phyloP scores from a whole-genome alignment of 2,329 filamentous ascomycete species.

The Colletotrichum sp. region DNA sequence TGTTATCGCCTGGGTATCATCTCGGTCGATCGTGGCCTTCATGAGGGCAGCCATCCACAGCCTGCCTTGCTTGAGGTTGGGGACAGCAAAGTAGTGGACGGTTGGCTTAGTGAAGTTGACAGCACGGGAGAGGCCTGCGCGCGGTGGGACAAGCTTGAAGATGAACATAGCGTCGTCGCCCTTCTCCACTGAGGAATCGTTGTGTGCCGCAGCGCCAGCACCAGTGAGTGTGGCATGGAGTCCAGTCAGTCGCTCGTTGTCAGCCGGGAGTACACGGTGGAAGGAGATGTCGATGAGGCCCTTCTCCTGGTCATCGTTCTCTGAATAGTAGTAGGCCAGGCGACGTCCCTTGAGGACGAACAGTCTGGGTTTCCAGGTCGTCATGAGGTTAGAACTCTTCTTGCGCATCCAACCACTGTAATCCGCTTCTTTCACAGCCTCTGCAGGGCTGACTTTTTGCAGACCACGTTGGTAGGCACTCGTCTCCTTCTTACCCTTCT shows the following conservation, averaged over 20 bases:
- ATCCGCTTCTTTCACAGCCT: conserved; percentile 86
- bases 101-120: conserved; percentile 98
- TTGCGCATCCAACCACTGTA: conserved; percentile 99
- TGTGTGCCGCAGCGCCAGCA: conserved; percentile 69
- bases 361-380: conserved; percentile 96
- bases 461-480: conserved; percentile 92
- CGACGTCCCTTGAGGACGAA: conserved; percentile 93
- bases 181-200: conserved; percentile 48
- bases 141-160: conserved; percentile 95
- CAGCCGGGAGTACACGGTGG: conserved; percentile 93
- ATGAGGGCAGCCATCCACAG: conserved; percentile 98
- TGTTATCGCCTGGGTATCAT: conserved; percentile 78
- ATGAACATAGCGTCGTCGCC: conserved; percentile 85
- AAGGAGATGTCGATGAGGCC: conserved; percentile 97
- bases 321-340: conserved; percentile 94
- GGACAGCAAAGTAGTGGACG: conserved; percentile 96
- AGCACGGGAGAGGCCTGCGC: conserved; percentile 83
- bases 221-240: conserved; percentile 92
- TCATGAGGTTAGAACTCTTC: conserved; percentile 94
- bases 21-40: conserved; percentile 98
- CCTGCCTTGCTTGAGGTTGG: conserved; percentile 84
- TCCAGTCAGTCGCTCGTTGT: conserved; percentile 88
- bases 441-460: conserved; percentile 78
- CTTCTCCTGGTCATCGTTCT: conserved; percentile 90
- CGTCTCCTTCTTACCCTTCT: conserved; percentile 91